Evolutionary conservation across 1,139 yeast species (phyloP).

Genomic region (Lodderomyces jiufengensis): DNA sequence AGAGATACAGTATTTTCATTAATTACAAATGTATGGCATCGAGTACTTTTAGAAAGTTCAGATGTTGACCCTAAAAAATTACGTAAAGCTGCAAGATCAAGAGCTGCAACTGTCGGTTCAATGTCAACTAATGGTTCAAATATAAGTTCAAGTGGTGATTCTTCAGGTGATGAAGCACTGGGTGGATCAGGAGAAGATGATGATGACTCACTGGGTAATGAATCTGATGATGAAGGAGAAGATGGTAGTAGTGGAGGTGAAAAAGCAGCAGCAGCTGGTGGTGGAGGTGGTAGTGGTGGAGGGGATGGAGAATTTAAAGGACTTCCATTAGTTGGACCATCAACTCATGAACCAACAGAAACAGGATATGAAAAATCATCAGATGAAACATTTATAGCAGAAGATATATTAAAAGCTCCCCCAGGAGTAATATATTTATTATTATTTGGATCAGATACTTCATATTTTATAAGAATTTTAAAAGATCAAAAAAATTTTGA

Average conservation of each 20-base stretch:
- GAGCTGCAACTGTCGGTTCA: slow-evolving; percentile 12
- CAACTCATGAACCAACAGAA: slow-evolving; percentile 35
- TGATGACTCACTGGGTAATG: slow-evolving; percentile 7
- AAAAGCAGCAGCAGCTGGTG: slow-evolving; percentile 3
- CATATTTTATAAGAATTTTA: slow-evolving; percentile 51
- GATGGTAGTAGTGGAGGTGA: slow-evolving; percentile 7
- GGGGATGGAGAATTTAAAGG: slow-evolving; percentile 28
- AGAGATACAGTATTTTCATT: slow-evolving; percentile 64
- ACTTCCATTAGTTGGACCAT: slow-evolving; percentile 36
- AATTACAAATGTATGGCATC: slow-evolving; percentile 61
- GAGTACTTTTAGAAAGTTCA: slow-evolving; percentile 28
- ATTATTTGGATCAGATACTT: slow-evolving; percentile 70
- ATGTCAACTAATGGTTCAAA: slow-evolving; percentile 6
- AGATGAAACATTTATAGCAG: slow-evolving; percentile 60
- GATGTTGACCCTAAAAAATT: slow-evolving; percentile 20
- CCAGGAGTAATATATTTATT: slow-evolving; percentile 70
- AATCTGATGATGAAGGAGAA: slow-evolving; percentile 9
- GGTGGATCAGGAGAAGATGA: slow-evolving; percentile 11
- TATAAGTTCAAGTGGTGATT: slow-evolving; percentile 10
- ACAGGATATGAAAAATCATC: slow-evolving; percentile 47
- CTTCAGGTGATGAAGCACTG: slow-evolving; percentile 7
- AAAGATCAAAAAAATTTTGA: slow-evolving; percentile 72
- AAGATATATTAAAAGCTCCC: slow-evolving; percentile 68
- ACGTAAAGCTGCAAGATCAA: slow-evolving; percentile 11
- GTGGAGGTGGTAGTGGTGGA: slow-evolving; percentile 6